Base-by-base conservation (phyloP, 2,329 filamentous ascomycete genomes). In the Colletotrichum spaethianum region DNA sequence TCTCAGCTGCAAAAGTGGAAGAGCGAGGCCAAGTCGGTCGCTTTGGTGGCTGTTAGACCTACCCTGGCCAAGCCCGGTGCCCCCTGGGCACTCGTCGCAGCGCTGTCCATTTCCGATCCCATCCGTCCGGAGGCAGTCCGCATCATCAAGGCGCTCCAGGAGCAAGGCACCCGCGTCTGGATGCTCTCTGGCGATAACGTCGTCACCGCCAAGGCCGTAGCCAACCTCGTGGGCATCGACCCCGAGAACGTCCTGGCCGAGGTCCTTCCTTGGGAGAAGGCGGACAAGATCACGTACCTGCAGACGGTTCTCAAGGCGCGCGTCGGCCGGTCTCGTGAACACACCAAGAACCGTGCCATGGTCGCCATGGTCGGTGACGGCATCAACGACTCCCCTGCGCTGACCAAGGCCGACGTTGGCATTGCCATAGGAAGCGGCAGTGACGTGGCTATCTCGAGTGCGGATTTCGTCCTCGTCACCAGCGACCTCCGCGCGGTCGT, bases 181-280 rank as follows among this genome's bases (percentile, higher is more conserved):
- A 97, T 98, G 94, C 91, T 98, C 46, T 97, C 94, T 0, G 95
- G 95, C 38, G 95, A 98, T 84, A 98, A 98, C 78, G 84, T 86
- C n/a, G 91, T 86, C n/a, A 98, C 95, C 0, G 95, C 95, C 2
- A 86, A 88, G 26, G 94, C 94, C 0, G 94, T 98, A 3, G 95
- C 93, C 1, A 83, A 86, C 2, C 90, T 90, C 77, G 86, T 98
- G 23, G 94, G 94, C 28, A 98, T 98, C 74, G 88, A 90, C 0
- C 77, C 86, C 0, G 83, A 86, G 66, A 93, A 97, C 79, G 92
- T 98, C 75, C 93, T 97, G 74, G 94, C 95, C 14, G 94, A 94
- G 74, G 94, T 98, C 5, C 89, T 98, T 14, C 95, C 96, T 0
- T 91, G 92, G 23, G 89, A 96, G 76, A 98, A 98, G 82, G 91